Evolutionary conservation across 192 early-diverging fungal genomes (phyloP).

Genomic region (Coemansia sp.): DNA sequence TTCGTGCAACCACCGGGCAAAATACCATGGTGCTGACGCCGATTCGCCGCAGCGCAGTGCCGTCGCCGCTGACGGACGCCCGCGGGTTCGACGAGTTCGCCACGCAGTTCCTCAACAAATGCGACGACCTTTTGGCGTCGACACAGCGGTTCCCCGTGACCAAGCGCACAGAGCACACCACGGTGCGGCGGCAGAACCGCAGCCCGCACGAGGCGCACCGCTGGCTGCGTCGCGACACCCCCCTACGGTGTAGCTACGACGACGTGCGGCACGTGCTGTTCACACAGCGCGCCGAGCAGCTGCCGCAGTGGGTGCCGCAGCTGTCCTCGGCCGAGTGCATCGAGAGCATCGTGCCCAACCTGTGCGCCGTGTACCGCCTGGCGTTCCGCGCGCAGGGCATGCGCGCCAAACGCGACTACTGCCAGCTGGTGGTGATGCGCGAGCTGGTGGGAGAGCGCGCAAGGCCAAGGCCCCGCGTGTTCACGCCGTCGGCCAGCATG

Average conservation of each 20-base stretch:
- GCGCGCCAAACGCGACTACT: conserved; percentile 38
- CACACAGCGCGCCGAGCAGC: conserved; percentile 17
- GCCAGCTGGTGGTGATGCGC: conserved; percentile 39
- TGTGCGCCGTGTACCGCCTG: conserved; percentile 26
- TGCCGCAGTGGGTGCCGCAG: conserved; percentile 30
- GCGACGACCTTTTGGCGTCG: conserved; percentile 46
- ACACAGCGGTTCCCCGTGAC: conserved; percentile 35
- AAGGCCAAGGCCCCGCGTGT: conserved; percentile 23
- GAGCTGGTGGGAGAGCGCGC: conserved; percentile 37
- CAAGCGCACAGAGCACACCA: conserved; percentile 11
- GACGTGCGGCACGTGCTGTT: conserved; percentile 27
- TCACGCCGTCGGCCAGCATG: conserved; percentile 43
- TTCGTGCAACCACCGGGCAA: conserved; percentile 3
- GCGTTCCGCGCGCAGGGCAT: conserved; percentile 28
- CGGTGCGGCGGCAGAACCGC: conserved; percentile 43
- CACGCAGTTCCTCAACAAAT: conserved; percentile 50
- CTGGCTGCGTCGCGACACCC: conserved; percentile 38
- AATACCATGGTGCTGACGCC: conserved; percentile 35
- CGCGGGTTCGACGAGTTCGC: conserved; percentile 32
- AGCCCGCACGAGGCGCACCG: conserved; percentile 43
- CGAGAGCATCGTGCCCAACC: conserved; percentile 32
- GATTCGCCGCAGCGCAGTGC: conserved; percentile 23
- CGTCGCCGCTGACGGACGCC: conserved; percentile 31
- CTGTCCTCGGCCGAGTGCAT: conserved; percentile 10
- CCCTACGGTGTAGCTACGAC: conserved; percentile 29